Percentiles rank a stretch among this genome's conserved stretches.
Evolutionary conservation across 2,329 filamentous ascomycete genomes (phyloP).

Genomic region (Nemania abortiva): DNA sequence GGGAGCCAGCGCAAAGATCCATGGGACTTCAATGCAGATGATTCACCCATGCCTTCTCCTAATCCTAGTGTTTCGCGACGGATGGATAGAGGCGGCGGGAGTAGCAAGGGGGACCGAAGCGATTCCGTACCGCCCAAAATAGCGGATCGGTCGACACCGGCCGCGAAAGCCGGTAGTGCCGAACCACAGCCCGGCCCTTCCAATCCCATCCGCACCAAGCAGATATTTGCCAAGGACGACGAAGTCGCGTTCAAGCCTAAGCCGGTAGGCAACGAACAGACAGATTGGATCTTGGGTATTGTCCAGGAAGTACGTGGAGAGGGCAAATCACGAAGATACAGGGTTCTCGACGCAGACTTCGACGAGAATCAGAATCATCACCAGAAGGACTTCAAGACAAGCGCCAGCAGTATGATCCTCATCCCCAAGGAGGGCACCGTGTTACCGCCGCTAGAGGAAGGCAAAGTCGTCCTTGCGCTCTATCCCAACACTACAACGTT

Average conservation of each 20-base stretch:
- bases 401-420: constrained; percentile 80
- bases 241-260: constrained; percentile 76
- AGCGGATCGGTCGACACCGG: constrained; percentile 55
- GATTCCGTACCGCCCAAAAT: constrained; percentile 68
- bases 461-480: constrained; percentile 79
- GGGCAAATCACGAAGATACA: constrained; percentile 81
- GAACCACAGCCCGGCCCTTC: constrained; percentile 60
- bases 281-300: constrained; percentile 80
- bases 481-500: constrained; percentile 89
- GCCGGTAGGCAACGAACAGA: constrained; percentile 60
- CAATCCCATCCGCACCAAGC: constrained; percentile 62
- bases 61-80: constrained; percentile 54
- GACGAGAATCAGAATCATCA: constrained; percentile 75
- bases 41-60: constrained; percentile 59
- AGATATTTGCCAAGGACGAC: constrained; percentile 71
- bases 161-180: constrained; percentile 58
- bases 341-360: constrained; percentile 83
- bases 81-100: constrained; percentile 48
- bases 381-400: constrained; percentile 76
- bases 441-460: constrained; percentile 71
- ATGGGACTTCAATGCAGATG: constrained; percentile 60
- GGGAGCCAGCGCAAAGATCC: constrained; percentile 50
- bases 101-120: constrained; percentile 54
- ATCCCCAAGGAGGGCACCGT: constrained; percentile 71
- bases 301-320: constrained; percentile 81